Conservation (phyloP, 352 stramenopile genomes). For the Sclerospora graminicola region DNA sequence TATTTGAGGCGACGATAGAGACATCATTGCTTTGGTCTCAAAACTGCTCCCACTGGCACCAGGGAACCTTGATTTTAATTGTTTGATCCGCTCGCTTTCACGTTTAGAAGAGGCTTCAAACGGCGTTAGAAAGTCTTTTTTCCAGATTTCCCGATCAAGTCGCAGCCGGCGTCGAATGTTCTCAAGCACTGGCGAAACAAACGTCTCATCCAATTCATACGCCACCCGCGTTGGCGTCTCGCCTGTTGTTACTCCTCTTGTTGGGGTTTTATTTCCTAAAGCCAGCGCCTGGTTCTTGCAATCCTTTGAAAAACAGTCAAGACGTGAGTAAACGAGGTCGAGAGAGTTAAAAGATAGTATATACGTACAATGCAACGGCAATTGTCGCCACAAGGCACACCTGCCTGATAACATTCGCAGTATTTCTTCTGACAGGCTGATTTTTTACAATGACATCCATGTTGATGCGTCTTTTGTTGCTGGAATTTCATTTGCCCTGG, state of each 20-base stretch:
- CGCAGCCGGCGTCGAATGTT: conserved; percentile 45
- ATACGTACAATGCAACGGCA: conserved; percentile 83
- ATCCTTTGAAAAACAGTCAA: conserved; percentile 23
- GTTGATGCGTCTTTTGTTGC: conserved; percentile 82
- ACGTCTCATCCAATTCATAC: conserved; percentile 36
- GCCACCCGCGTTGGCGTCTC: conserved; percentile 16
- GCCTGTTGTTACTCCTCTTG: conserved; percentile 1
- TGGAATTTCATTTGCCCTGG: conserved; percentile 5
- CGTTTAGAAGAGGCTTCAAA: conserved; percentile 46
- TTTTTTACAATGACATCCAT: conserved; percentile 95
- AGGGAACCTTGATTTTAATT: conserved; percentile 34
- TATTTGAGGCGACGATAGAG: conserved; percentile 13
- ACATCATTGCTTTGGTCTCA: conserved; percentile 9
- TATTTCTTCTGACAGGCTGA: conserved; percentile 97
- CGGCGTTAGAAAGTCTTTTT: conserved; percentile 45
- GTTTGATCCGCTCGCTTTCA: conserved; percentile 38
- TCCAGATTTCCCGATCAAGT: conserved; percentile 60
- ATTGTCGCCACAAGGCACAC: conserved; percentile 78
- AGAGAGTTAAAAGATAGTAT: background rate
- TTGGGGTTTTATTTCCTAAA: conserved; percentile 22
- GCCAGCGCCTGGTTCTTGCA: conserved; percentile 71
- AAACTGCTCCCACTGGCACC: background rate
- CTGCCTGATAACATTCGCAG: conserved; percentile 94
- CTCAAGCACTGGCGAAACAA: conserved; percentile 50
- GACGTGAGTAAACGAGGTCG: conserved; percentile 1